Conservation (phyloP, 805 yeast genomes). For the Candida pini region DNA sequence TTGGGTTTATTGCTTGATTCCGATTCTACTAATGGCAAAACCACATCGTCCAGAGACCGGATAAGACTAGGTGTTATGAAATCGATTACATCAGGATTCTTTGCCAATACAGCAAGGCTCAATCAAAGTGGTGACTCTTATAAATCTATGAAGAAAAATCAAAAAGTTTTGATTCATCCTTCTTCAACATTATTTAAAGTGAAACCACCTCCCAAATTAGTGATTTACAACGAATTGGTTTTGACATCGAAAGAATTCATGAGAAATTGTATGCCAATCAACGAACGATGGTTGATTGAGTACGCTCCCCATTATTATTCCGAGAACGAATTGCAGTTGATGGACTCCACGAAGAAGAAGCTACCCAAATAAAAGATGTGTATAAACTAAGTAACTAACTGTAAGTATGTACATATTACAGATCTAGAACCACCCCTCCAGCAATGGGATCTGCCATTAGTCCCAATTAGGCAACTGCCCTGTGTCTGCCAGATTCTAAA, state of each 20-base stretch:
- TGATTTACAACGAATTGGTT: conserved; percentile 80
- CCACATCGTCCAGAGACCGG: conserved; percentile 22
- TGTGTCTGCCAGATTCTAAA: too few species aligned
- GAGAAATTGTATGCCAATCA: conserved; percentile 70
- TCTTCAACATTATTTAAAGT: conserved; percentile 61
- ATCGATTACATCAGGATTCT: conserved; percentile 62
- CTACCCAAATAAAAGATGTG: neutral
- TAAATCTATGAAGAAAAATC: conserved; percentile 57
- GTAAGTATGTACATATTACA: too few species aligned
- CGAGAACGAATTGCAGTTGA: conserved; percentile 8
- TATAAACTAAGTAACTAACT: too few species aligned
- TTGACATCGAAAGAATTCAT: conserved; percentile 84
- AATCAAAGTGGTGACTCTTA: conserved; percentile 64
- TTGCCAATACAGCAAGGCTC: conserved; percentile 58
- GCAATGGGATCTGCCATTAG: too few species aligned
- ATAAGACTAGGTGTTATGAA: conserved; percentile 38
- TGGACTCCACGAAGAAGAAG: neutral
- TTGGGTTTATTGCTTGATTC: conserved; percentile 37
- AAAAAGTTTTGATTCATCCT: conserved; percentile 81
- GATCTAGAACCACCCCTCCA: too few species aligned
- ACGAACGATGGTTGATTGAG: conserved; percentile 67
- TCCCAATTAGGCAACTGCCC: too few species aligned
- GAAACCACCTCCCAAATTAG: conserved; percentile 67
- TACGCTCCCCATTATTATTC: conserved; percentile 60
- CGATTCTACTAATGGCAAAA: conserved; percentile 23